These are phyloP conservation scores for Schwanniomyces polymorphus DNA, from an alignment of 805 yeast species.

Conservation along the genomic window DNA sequence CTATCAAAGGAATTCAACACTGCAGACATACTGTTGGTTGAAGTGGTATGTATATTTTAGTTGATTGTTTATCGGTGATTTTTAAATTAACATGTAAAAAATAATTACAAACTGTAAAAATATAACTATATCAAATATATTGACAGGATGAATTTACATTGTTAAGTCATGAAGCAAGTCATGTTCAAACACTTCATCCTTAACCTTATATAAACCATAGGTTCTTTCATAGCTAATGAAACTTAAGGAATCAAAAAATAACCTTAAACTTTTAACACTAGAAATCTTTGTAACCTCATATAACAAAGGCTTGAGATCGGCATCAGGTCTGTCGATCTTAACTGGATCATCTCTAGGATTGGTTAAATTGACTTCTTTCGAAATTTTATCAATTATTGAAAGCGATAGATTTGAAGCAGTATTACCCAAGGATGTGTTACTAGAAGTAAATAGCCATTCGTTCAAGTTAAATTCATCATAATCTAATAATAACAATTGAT, in stretches of 20 bases:
- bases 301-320: conserved; percentile 44
- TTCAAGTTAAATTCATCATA: conserved; percentile 73
- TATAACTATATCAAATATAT: background rate
- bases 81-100: background rate
- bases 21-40: conserved; percentile 3
- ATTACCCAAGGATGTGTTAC: conserved; percentile 59
- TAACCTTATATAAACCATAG: conserved; percentile 46
- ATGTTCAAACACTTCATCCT: conserved; percentile 43
- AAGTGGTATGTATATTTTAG: background rate
- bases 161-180: conserved; percentile 62
- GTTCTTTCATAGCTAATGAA: conserved; percentile 64
- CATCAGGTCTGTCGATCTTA: conserved; percentile 32
- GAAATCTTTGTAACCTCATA: conserved; percentile 39
- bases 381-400: conserved; percentile 52
- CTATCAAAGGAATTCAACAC: conserved; percentile 5
- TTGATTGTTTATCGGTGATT: background rate
- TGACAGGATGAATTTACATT: background rate
- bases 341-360: conserved; percentile 36
- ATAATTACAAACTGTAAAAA: background rate
- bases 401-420: conserved; percentile 16
- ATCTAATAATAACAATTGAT: conserved; percentile 64
- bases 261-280: conserved; percentile 49
- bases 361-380: conserved; percentile 28
- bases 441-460: conserved; percentile 86
- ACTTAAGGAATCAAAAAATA: conserved; percentile 67